These are phyloP conservation scores for Aethionema arabicum DNA, from an alignment of 345 rosid species.

Conservation along the genomic window DNA sequence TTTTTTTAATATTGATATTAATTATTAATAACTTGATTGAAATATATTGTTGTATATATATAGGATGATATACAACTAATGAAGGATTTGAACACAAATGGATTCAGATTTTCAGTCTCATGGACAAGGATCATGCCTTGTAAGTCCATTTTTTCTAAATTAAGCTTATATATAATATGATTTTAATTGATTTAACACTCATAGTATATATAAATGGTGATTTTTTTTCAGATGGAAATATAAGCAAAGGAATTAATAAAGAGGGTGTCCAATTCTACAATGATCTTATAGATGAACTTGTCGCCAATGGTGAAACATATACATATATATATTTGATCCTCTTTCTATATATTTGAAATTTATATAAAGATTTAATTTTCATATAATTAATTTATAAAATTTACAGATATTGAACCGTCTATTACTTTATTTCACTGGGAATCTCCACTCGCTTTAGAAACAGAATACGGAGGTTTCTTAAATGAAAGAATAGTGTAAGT, in stretches of 20 bases:
- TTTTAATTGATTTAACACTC: too few species aligned
- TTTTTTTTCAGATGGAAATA: conserved; percentile 36
- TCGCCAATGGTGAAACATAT: conserved; percentile 34
- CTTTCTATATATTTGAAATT: not conserved
- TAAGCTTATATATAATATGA: too few species aligned
- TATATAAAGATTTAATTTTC: not conserved
- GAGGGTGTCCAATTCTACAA: conserved; percentile 43
- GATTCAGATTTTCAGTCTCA: conserved; percentile 38
- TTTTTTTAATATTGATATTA: too few species aligned
- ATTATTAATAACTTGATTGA: too few species aligned
- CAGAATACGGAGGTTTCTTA: conserved; percentile 23
- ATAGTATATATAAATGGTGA: too few species aligned
- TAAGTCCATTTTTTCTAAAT: conserved; percentile 22
- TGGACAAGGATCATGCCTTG: conserved; percentile 39
- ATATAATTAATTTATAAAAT: not conserved
- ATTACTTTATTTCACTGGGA: conserved; percentile 40
- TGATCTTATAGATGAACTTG: conserved; percentile 41
- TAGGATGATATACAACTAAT: conserved; percentile 33
- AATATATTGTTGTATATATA: not conserved
- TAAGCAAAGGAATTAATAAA: conserved; percentile 37
- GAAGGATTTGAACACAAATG: conserved; percentile 35
- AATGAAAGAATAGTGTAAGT: conserved; percentile 30
- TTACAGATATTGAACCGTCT: conserved; percentile 27
- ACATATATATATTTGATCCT: not conserved
- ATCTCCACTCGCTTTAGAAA: conserved; percentile 33